Evolutionary conservation across 164 flowering plant genomes (phyloP), one percentile per base, ranked within the genome.

Genomic region (Dillenia turbinata): DNA sequence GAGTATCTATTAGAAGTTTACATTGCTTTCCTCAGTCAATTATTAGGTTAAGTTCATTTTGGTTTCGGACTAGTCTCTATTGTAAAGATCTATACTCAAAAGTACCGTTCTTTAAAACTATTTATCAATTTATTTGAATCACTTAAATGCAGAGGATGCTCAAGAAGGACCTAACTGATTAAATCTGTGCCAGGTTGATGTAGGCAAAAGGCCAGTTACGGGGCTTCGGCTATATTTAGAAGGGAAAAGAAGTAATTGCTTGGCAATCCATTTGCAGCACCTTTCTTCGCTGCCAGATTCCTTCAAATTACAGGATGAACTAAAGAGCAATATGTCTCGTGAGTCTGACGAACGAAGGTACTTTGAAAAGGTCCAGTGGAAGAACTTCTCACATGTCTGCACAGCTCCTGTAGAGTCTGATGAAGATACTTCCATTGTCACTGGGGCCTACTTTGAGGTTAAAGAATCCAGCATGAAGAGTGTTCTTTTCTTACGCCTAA

Each of bases 211-310:
- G 57, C 86, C 86, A 1, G 83, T 82, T 8, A 79, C 83, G 9
- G 86, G 86, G 1, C 67, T 82, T 11, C 68, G 86, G 49, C 50
- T 82, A 43, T 77, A 73, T 57, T 63, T 82, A 62, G 85, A 81
- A 61, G 83, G 83, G 1, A 75, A 63, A 45, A 68, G 74, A 59
- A 71, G 83, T 69, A 79, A 82, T 60, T 67, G 78, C 51, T 61
- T 82, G 52, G 81, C 77, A 11, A 68, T 82, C 57, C 86, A 79
- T 49, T 54, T 82, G 55, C 86, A 82, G 58, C 83, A 82, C 60
- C 81, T 82, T 59, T 77, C 83, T 10, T 65, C 78, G 14, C 72
- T 73, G 57, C 86, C 86, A 12, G 73, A 70, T 45, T 57, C 75
- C 49, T 69, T 78, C 62, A 74, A 67, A 54, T 75, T 76, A 14